Evolutionary conservation across 2,329 filamentous ascomycete species (phyloP), one percentile per base, ranked within the genome.

Genomic region (Hypoxylon sp.): DNA sequence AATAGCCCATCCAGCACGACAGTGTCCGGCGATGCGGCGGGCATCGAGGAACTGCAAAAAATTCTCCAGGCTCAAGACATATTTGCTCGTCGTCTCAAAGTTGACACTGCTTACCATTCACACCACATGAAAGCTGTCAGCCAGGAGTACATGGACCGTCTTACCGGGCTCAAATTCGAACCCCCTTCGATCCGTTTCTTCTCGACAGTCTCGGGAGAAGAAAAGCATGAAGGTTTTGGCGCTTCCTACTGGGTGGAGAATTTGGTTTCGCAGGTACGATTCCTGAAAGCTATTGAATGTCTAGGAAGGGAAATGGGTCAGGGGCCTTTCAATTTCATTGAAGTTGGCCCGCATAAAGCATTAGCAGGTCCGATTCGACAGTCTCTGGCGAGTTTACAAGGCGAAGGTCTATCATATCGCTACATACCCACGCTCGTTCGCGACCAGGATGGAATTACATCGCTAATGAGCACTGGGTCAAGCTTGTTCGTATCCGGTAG

Each of bases 281-380:
- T n/a, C n/a, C n/a, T n/a, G n/a, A n/a, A n/a, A n/a, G n/a, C n/a
- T n/a, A n/a, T n/a, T n/a, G n/a, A n/a, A n/a, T n/a, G n/a, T n/a
- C n/a, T n/a, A n/a, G n/a, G n/a, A n/a, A 39, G 43, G 17, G 51
- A 7, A 39, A 20, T 39, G 15, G 28, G 49, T 2, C 19, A 37
- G 13, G 39, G 24, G 19, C 34, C 48, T 37, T 15, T 43, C 17
- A 52, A 41, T 19, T 26, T 55, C 20, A 28, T 61, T 30, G 58
- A 61, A 19, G 34, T 61, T 6, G 58, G 58, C 2, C 58, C 58
- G 6, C 58, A 61, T 28, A 39, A 28, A 17, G 56, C 56, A n/a
- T 22, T 59, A 3, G 37, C 24, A 7, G 56, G 56, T 6, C 56
- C 56, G 2, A 41, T 53, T 22, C 32, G 39, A 19, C 48, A 59